phyloP scores from a whole-genome alignment of 306 rosid genomes.

The Fagus sylvatica region DNA sequence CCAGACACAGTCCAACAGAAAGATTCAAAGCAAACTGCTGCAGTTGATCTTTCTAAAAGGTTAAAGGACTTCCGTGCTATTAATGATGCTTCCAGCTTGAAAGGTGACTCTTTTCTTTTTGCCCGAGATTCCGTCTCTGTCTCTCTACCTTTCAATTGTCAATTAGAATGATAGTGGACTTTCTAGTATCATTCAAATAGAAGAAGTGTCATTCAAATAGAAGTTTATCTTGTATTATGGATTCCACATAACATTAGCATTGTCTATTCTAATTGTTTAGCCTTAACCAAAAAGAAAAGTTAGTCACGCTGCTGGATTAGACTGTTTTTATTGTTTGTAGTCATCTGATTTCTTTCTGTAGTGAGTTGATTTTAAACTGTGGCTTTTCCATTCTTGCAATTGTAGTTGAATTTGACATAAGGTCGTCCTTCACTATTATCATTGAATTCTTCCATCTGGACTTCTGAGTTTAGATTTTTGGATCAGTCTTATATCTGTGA shows the following conservation, averaged over 20 bases:
- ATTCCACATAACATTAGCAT: not conserved
- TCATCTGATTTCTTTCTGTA: not conserved
- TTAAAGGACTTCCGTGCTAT: slow-evolving; percentile 75
- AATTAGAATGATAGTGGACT: not conserved
- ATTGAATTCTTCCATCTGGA: not conserved
- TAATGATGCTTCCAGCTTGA: slow-evolving; percentile 85
- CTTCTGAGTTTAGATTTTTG: not conserved
- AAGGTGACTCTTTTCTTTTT: slow-evolving; percentile 52
- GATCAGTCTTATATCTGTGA: not conserved
- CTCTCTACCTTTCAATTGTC: not conserved
- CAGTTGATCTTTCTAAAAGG: slow-evolving; percentile 90
- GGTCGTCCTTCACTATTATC: not conserved
- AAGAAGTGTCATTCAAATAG: not conserved
- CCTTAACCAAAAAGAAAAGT: not conserved
- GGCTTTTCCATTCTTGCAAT: not conserved
- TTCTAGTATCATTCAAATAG: not conserved
- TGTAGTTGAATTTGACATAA: not conserved
- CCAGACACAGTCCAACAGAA: slow-evolving; percentile 59
- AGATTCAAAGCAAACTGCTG: slow-evolving; percentile 77
- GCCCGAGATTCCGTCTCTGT: not conserved
- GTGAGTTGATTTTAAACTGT: not conserved
- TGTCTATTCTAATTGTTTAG: not conserved
- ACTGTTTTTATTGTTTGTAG: not conserved
- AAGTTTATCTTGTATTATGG: not conserved
- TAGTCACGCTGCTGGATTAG: not conserved